These are phyloP conservation scores for Neurospora sp. DNA, from an alignment of 2,329 filamentous ascomycete genomes.

Conservation along the genomic window DNA sequence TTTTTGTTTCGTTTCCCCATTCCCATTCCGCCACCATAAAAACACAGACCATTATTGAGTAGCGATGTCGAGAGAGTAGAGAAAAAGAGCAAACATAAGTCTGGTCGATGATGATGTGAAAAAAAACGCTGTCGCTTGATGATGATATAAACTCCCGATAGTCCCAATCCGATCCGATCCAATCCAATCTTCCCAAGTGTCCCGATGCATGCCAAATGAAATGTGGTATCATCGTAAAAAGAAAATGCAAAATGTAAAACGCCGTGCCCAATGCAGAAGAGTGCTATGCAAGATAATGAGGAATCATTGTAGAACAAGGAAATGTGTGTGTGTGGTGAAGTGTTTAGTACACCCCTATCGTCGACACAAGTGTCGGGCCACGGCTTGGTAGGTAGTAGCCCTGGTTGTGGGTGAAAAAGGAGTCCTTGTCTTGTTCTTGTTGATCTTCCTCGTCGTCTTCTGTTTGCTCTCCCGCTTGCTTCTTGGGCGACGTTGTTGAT, in stretches of 20 bases:
- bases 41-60: background rate
- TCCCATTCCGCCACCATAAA: background rate
- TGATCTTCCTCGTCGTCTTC: constrained; percentile 24
- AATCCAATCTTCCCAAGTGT: background rate
- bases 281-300: background rate
- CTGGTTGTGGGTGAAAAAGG: constrained; percentile 35
- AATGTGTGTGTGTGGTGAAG: background rate
- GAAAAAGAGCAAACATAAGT: background rate
- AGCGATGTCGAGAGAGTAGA: background rate
- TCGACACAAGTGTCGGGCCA: constrained; percentile 41
- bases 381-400: constrained; percentile 44
- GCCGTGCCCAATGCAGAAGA: constrained; percentile 19
- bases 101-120: background rate
- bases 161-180: background rate
- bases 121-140: background rate
- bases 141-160: background rate
- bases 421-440: constrained; percentile 28
- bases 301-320: constrained; percentile 7
- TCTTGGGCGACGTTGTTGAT: constrained; percentile 24
- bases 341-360: constrained; percentile 47
- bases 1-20: background rate
- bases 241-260: constrained; percentile 19
- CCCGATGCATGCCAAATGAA: background rate
- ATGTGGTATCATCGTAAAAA: background rate
- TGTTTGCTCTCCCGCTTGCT: constrained; percentile 31